Evolutionary conservation across 1,284 basidiomycete genomes (phyloP), one percentile per base, ranked within the genome.

Genomic region (Cystobasidium sp.): DNA sequence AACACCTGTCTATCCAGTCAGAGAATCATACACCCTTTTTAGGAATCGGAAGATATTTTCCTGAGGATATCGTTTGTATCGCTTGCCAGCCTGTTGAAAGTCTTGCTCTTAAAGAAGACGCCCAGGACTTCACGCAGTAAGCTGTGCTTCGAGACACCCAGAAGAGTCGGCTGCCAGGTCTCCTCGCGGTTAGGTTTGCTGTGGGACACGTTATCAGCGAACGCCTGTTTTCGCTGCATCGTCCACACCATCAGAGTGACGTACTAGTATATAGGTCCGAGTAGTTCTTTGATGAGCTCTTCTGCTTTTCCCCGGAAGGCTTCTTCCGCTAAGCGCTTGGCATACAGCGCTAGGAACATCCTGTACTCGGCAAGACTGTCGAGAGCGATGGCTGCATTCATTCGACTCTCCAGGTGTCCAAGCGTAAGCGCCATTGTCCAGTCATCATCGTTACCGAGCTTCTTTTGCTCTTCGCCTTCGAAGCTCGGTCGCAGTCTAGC

Each of bases 201-300:
- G 77, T n/a, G 75, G 31, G 22, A 43, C 6, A 22, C 3, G 31
- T 49, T 1, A 65, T 24, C 16, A 68, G 51, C 6, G 20, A 31
- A 8, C 71, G 55, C 46, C 18, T 53, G 9, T 53, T 62, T 66
- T 70, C 41, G 61, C 63, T 63, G 58, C 76, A 76, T 4, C 66
- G 7, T 22, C 20, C 3, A 76, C 59, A 12, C 68, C 67, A 9
- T 75, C 22, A 24, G 56, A 18, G 55, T 10, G 6, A 85, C 88
- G 69, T 78, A 92, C 91, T 89, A 90, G 82, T 91, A 94, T 58
- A 93, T 83, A 0, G 93, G 93, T 8, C 94, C 94, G 79, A 92
- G 89, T 49, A 97, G 84, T 76, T 95, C 94, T 81, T 87, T 89
- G 62, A 94, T 87, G 68, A 97, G 82, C 82, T 96, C 94, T 81